Evolutionary conservation across 1,284 basidiomycete species (phyloP), one percentile per base, ranked within the genome.

Genomic region (Irpex sp.): DNA sequence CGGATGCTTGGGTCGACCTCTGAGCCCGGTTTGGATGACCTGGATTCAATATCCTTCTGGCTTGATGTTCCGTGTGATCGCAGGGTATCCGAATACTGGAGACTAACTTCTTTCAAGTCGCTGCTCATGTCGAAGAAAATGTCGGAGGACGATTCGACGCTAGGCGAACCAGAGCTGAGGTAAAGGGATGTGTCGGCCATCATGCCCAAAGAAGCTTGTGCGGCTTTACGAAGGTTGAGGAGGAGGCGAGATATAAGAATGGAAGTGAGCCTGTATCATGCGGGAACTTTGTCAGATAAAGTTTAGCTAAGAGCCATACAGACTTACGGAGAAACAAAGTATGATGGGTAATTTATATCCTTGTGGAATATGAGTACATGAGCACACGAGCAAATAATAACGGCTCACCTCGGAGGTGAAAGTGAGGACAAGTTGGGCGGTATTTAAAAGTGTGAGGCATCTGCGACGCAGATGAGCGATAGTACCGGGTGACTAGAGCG

Each of bases 301-400:
- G 32, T 20, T 56, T 20, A 56, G 49, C 20, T 15, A 56, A 56
- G 15, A 15, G 7, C 4, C 18, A 54, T 24, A 32, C 27, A 44
- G 6, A 68, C 71, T 32, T 22, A 72, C 73, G 73, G 73, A 11
- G 73, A 62, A 20, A 72, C 71, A 27, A 68, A 68, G 42, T 71
- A 74, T 7, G 71, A 68, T 13, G 68, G 32, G 20, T 56, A 68
- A 32, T 72, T 71, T 43, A 66, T 70, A 24, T 66, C 73, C 73
- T 73, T 32, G 18, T 20, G 54, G 22, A 22, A 43, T 38, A 18
- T 27, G 4, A 66, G 22, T 22, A 44, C 44, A 66, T 49, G 15
- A 60, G 18, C 24, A 60, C 42, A 66, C 32, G 27, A 15, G 7
- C 38, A 20, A 66, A 43, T 10, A 24, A 15, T 54, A 43, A 10